phyloP scores from a whole-genome alignment of 1,139 yeast genomes.

The Maudiozyma humilis region DNA sequence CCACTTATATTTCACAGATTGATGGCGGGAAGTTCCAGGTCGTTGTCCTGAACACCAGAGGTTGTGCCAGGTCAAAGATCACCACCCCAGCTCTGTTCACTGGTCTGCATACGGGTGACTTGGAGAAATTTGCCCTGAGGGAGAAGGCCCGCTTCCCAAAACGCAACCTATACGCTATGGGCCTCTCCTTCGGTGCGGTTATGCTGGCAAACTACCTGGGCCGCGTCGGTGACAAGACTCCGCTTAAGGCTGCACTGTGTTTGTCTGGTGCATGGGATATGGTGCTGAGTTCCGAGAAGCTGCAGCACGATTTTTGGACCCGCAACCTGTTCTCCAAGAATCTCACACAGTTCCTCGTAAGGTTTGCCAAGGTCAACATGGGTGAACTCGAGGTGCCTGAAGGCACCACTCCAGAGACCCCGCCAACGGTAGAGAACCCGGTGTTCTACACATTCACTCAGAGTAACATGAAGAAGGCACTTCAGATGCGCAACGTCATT shows the following conservation, averaged over 20 bases:
- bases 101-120: constrained; percentile 67
- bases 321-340: constrained; percentile 53
- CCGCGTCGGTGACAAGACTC: constrained; percentile 48
- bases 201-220: constrained; percentile 74
- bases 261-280: constrained; percentile 86
- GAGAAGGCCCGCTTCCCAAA: constrained; percentile 54
- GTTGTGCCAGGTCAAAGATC: constrained; percentile 77
- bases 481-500: constrained; percentile 32
- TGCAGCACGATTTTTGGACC: constrained; percentile 53
- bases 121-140: constrained; percentile 48
- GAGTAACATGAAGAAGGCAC: constrained; percentile 34
- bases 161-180: constrained; percentile 67
- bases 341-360: constrained; percentile 56
- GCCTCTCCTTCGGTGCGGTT: constrained; percentile 85
- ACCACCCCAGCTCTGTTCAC: constrained; percentile 69
- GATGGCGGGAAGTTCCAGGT: constrained; percentile 43
- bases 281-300: constrained; percentile 44
- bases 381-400: constrained; percentile 39
- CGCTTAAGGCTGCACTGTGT: constrained; percentile 56
- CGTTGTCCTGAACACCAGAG: constrained; percentile 73
- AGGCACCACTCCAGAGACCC: constrained; percentile 27
- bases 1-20: constrained; percentile 26
- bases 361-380: constrained; percentile 55
- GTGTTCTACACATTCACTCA: constrained; percentile 27
- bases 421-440: constrained; percentile 30